A percentile compares a stretch with the other conserved stretches of the same genome.
Evolutionary conservation across 1,284 basidiomycete species (phyloP).

Genomic region (Cutaneotrichosporon sp.): DNA sequence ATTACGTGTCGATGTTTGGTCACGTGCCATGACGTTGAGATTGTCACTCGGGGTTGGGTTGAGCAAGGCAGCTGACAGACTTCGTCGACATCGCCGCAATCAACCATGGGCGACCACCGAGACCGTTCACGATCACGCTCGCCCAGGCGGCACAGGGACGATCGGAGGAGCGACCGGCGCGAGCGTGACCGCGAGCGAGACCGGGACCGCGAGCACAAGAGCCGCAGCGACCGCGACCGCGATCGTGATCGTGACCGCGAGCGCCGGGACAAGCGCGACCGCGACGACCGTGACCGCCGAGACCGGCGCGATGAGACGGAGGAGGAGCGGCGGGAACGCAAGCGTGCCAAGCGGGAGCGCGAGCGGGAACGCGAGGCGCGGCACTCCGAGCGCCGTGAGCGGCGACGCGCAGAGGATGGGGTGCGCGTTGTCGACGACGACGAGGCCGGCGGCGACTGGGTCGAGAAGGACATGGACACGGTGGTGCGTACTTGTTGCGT

Average conservation of each 20-base stretch:
- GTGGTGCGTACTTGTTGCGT: conserved; percentile 60
- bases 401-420: conserved; percentile 54
- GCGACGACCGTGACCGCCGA: neutral
- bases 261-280: neutral
- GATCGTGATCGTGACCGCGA: conserved; percentile 9
- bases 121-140: conserved; percentile 9
- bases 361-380: conserved; percentile 19
- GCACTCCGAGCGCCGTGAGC: conserved; percentile 22
- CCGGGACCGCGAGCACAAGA: conserved; percentile 10
- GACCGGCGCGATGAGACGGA: conserved; percentile 23
- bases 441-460: conserved; percentile 75
- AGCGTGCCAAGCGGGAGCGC: conserved; percentile 24
- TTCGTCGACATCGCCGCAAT: neutral
- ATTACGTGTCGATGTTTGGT: neutral
- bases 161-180: neutral
- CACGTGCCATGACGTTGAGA: conserved; percentile 6
- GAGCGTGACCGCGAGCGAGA: conserved; percentile 8
- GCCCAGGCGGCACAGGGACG: neutral
- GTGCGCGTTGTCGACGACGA: conserved; percentile 67
- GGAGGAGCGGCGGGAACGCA: conserved; percentile 31
- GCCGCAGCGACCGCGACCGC: conserved; percentile 6
- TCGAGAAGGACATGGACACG: conserved; percentile 81
- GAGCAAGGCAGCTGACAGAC: neutral
- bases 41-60: neutral
- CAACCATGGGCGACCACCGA: conserved; percentile 9